Evolutionary conservation across 768 basidiomycete genomes (phyloP), one percentile per base, ranked within the genome.

Genomic region (Megacollybia marginata): DNA sequence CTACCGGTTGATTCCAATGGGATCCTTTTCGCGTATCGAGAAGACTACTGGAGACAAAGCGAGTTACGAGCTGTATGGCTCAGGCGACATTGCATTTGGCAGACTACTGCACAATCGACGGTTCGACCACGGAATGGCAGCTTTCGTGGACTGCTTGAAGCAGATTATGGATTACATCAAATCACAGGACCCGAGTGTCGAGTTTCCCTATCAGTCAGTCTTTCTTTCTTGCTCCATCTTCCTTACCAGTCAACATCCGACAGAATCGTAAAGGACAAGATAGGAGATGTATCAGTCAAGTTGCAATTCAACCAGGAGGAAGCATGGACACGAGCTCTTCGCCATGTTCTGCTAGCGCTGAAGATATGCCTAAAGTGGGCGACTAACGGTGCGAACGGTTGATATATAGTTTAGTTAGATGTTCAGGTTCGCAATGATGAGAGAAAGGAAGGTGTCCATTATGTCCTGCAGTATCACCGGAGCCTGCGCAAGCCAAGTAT

Each of bases 121-220:
- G 15, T 99, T 98, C 65, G 94, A 98, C 66, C 79, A 88, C 54
- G 95, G 87, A 2, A 94, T 98, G 89, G 92, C 95, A 10, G 90
- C 92, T 9, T 92, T 98, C 60, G 75, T 99, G 40, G 96, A 98
- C 55, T 96, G 94, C 62, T 70, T 99, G 35, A 86, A 91, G 58
- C 92, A 97, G 60, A 69, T 97, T 23, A 83, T 92, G 68, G 93
- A 96, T 51, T 80, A 87, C 59, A 87, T 92, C 47, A 83, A 82
- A 62, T 72, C 79, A 10, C 80, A 87, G 59, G 89, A 91, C 54
- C 55, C 79, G 12, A 72, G 68, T 49, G 69, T 91, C 48, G 89
- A 92, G 49, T 85, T 94, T 59, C 84, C 91, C 44, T 85, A 94
- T 64, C 85, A 86, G 94, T 97, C 59, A 62, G 93, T 76, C 33